Base-by-base conservation (phyloP, 2,329 filamentous ascomycete genomes). In the Magnaporthiopsis poae region DNA sequence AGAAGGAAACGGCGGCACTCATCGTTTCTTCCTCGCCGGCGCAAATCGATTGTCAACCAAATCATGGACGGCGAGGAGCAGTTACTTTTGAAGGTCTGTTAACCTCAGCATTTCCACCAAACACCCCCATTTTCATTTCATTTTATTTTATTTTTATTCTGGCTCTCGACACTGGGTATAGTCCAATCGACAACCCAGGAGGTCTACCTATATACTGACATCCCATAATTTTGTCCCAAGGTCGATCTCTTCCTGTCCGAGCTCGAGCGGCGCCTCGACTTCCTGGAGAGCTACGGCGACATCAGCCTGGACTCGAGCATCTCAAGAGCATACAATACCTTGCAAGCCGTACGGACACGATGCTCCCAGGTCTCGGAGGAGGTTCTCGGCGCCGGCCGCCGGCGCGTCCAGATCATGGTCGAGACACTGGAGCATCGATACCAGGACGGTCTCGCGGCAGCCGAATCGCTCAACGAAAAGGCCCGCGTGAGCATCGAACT, bases 341-440 rank as follows among this genome's bases (percentile, higher is more conserved):
- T 99, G 1, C 89, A 94, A 73, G 88, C 91, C 9, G 93, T 99
- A 33, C 88, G 93, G 68, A 88, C 92, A 70, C 87, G 92, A 72
- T 99, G 95, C 77, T 92, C 91, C 59, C 88, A 93, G 70, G 92
- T 94, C 27, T 96, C 93, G 0, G 94, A 92, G 69, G 94, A 95
- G 74, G 86, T 97, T 62, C 86, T 98, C 71, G 95, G 92, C 67
- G 91, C 90, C 56, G 93, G 95, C 29, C 88, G 91, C 65, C 87
- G 91, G 70, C 86, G 92, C 68, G 87, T 96, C 68, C 90, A 91
- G 70, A 86, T 98, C 67, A 88, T 98, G 80, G 92, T 99, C 46
- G 94, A 98, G 72, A 96, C 92, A 0, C 81, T 99, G 18, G 95
- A 99, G 76, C 84, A 84, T 35, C 85, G 91, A 69, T 99, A 97